Evolutionary conservation across 352 stramenopile genomes (phyloP), one percentile per base, ranked within the genome.

Genomic region (Phytophthora constricta): DNA sequence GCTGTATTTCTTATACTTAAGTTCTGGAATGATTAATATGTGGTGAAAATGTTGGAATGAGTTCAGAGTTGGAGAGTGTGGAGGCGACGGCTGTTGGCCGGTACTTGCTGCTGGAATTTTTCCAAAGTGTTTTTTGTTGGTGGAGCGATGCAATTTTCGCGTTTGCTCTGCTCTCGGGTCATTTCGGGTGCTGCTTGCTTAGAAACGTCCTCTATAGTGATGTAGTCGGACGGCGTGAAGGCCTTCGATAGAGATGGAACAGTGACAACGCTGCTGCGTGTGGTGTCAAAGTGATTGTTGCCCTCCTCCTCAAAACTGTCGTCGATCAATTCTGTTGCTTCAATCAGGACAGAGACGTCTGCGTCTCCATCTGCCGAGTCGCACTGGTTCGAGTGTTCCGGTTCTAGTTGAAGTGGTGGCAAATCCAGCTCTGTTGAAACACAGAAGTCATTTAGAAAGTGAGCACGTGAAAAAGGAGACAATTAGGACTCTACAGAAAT

Each of bases 81-180:
- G 19, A 66, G 55, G 7, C 50, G 61, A 8, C 74, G 52, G 58
- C 52, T 39, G 48, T 89, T 91, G 23, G 78, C 72, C 9, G 82
- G 82, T 7, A 89, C 65, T 58, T 86, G 77, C 58, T 81, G 70
- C 54, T 82, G 80, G 69, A 90, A 90, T 20, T 70, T 76, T 4
- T 62, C 68, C 0, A 86, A 47, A 16, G 48, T 63, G 27, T 61
- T 51, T 25, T 82, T 80, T 5, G 50, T 52, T 14, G 77, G 47
- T 3, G 52, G 48, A 17, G 37, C 27, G 4, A 45, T 22, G 22
- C 49, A 58, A 9, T 55, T 55, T 43, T 66, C 45, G 19, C 59
- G 48, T 20, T 49, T 62, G 20, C 17, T 58, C 34, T 46, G 52
- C 34, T 39, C 48, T 13, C 46, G 56, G 0, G 47, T n/a, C 14